Percentiles rank a stretch among this genome's conserved stretches.
Evolutionary conservation across 2,329 filamentous ascomycete species (phyloP).

Genomic region (Nemania serpens): DNA sequence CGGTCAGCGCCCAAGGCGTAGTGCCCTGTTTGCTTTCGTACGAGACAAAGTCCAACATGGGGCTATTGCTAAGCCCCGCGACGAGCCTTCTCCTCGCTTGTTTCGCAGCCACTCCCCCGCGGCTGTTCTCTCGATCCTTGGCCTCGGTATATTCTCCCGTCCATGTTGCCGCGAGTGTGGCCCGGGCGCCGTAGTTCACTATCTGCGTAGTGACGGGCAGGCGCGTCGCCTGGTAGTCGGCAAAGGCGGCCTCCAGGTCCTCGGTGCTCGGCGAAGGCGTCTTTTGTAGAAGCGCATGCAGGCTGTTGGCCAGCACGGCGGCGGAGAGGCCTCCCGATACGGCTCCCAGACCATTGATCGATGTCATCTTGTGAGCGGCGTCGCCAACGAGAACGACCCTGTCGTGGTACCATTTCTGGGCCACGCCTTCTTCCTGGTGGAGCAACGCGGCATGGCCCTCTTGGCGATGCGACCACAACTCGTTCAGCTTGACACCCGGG

Average conservation of each 20-base stretch:
- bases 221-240: slow-evolving; percentile 23
- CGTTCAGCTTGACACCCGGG: slow-evolving; percentile 27
- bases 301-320: slow-evolving; percentile 25
- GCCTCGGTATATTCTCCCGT: slow-evolving; percentile 1
- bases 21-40: slow-evolving; percentile 23
- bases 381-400: slow-evolving; percentile 46
- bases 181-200: background rate
- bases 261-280: slow-evolving; percentile 9
- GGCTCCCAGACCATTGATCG: slow-evolving; percentile 27
- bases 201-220: background rate
- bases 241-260: slow-evolving; percentile 26
- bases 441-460: slow-evolving; percentile 10
- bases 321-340: slow-evolving; percentile 24
- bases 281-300: slow-evolving; percentile 18
- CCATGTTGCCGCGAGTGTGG: slow-evolving; percentile 18
- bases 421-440: slow-evolving; percentile 30
- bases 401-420: slow-evolving; percentile 34
- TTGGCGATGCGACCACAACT: slow-evolving; percentile 28
- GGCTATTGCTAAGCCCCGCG: slow-evolving; percentile 3
- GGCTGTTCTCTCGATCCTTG: slow-evolving; percentile 4
- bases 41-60: slow-evolving; percentile 32
- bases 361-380: slow-evolving; percentile 41
- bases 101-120: background rate
- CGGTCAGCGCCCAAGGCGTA: slow-evolving; percentile 23
- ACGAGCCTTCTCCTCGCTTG: background rate